Evolutionary conservation across 495 filamentous ascomycete genomes (phyloP).

Genomic region (Parmelia sp.): DNA sequence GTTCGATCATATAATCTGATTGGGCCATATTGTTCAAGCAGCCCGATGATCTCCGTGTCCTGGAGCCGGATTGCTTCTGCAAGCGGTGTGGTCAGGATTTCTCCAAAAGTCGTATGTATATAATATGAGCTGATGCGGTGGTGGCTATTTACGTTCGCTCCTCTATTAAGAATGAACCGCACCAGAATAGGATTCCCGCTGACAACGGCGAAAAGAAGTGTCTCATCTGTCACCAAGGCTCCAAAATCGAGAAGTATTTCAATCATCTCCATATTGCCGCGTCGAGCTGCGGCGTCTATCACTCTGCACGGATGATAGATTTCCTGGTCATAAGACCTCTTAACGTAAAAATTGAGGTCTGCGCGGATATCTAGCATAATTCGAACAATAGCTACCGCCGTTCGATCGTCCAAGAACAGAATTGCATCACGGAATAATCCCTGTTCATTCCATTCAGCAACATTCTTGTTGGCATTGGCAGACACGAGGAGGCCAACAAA

Average conservation of each 20-base stretch:
- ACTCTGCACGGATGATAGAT: not conserved
- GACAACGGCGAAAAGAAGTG: not conserved
- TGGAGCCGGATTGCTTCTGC: not conserved
- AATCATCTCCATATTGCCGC: not conserved
- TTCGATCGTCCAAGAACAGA: not conserved
- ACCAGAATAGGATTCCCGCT: not conserved
- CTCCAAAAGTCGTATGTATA: no score
- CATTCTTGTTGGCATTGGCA: not conserved
- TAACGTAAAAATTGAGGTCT: not conserved
- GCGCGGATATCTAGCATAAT: not conserved
- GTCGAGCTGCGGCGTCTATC: not conserved
- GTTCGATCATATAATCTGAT: not conserved
- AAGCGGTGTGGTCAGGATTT: not conserved
- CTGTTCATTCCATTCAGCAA: not conserved
- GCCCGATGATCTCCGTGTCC: not conserved
- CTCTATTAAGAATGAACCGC: not conserved
- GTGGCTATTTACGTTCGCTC: not conserved
- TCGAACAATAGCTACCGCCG: not conserved
- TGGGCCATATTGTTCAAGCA: not conserved
- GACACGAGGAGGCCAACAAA: not conserved
- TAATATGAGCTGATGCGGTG: no score
- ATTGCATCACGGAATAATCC: not conserved
- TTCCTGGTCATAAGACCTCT: not conserved
- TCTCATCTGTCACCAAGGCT: not conserved
- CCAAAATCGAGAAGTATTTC: not conserved